Base-by-base conservation (phyloP, 2,329 filamentous ascomycete species). In the Fusarium mangiferae region DNA sequence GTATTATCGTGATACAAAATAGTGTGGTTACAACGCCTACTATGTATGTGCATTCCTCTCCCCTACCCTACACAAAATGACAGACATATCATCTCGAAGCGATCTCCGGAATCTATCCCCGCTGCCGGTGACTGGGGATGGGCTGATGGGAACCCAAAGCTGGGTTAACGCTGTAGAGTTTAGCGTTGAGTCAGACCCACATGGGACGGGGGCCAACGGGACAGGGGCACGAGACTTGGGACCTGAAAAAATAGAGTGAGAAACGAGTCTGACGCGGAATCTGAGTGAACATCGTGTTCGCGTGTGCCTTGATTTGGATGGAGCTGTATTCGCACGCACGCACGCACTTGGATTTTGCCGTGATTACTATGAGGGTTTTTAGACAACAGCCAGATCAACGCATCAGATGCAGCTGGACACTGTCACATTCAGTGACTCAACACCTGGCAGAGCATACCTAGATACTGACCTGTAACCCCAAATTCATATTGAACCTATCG, bases 121-220 rank as follows among this genome's bases (percentile, higher is more conserved):
- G 69, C 60, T 64, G 69, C 69, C 59, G 69, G 62, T 74, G 46
- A 58, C 60, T 61, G 59, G 68, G 57, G 71, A 66, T 66, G 51
- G 51, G 64, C 64, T 66, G 64, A 60, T 35, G 52, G 60, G 52
- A 66, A 38, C 33, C 24, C 62, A 61, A 70, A 65, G 44, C 55
- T 17, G 56, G 41, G 17, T 63, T 75, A 75, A 73, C 66, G 51
- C 33, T 60, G 26, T 38, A 62, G 17, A 52, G 58, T 30, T 51
- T 75, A 73, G 69, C 48, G 49, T 55, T 22, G 48, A 48, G 30
- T 7, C 10, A 44, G 72, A 33, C 66, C 73, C 72, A 75, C 65
- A 75, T 73, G 39, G 41, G 12, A 72, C 66, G 73, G 69, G 70
- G 69, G 36, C 72, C 54, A 75, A 75, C 72, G 65, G 65, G 72